phyloP scores from a whole-genome alignment of 177 flowering plant species.

The Vitis hybrid region DNA sequence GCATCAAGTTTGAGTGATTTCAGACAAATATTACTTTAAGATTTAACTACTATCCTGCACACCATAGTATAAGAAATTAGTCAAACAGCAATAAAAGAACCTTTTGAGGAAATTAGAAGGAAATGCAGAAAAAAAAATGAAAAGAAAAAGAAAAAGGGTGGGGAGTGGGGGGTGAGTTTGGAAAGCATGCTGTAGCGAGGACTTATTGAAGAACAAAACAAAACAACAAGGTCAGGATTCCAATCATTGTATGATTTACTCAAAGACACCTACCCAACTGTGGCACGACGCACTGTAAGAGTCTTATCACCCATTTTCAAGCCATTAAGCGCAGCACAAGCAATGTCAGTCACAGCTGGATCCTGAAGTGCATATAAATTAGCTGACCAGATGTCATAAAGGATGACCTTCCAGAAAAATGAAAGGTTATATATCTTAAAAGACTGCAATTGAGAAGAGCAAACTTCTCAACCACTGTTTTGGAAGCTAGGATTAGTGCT shows the following conservation, averaged over 20 bases:
- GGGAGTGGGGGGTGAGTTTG: too few species aligned
- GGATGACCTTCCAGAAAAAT: constrained; percentile 1
- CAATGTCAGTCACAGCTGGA: constrained; percentile 73
- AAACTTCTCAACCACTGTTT: constrained; percentile 2
- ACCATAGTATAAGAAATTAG: too few species aligned
- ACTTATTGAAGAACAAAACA: not conserved
- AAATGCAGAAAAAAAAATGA: too few species aligned
- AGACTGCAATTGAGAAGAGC: not conserved
- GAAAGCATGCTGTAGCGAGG: too few species aligned
- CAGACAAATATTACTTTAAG: too few species aligned
- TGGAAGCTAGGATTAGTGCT: not conserved
- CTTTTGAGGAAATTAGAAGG: too few species aligned
- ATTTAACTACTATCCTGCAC: too few species aligned
- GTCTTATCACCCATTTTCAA: constrained; percentile 90
- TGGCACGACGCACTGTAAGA: constrained; percentile 80
- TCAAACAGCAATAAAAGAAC: too few species aligned
- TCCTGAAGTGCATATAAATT: constrained; percentile 44
- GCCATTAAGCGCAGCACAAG: constrained; percentile 85
- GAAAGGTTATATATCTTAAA: not conserved
- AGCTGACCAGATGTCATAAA: constrained; percentile 9
- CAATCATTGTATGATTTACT: not conserved
- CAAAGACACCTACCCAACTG: constrained; percentile 49
- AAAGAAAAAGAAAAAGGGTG: too few species aligned
- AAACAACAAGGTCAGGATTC: not conserved
- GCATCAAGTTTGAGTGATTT: too few species aligned